Evolutionary conservation across 768 basidiomycete genomes (phyloP), one percentile per base, ranked within the genome.

Genomic region (Tulasnella sp.): DNA sequence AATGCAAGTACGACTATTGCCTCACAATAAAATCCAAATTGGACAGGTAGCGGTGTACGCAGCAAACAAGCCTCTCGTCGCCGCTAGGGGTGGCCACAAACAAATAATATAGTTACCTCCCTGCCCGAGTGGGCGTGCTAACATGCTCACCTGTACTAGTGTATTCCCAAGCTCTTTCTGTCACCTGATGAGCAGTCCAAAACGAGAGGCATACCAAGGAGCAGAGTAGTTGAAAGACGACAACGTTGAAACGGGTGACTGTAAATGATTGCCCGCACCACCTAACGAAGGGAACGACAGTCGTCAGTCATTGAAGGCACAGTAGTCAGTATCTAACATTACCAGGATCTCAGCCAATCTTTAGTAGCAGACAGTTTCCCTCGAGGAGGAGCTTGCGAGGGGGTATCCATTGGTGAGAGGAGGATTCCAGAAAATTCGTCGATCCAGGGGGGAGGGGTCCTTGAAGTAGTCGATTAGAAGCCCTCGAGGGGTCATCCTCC

Each of bases 161-260:
- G 29, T 31, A n/a, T 34, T 17, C n/a, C 73, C 73, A 64, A n/a
- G 73, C 73, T 0, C 17, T 7, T 64, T 74, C 73, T 3, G 49
- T 64, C 9, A 74, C 17, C 37, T 74, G 73, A 74, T 74, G 73
- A 34, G 73, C 73, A 22, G 54, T 34, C 73, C 73, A 74, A 25
- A 67, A 74, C 9, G 73, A 54, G 12, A 74, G 31, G 49, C 45
- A 36, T 3, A 74, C 73, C 29, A 40, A 36, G 15, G 52, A 34
- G 36, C 73, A 42, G 1, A 74, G 34, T 14, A 74, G 22, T 40
- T 74, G 73, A 8, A 74, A 54, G 17, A 39, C 25, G 11, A 58
- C 73, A 9, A 74, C 29, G 36, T 58, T 74, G 34, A 74, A 54
- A 15, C 73, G 73, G 36, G 73, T 74, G 25, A 74, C 39, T 12